These are phyloP conservation scores for Plantago elongata DNA, from an alignment of 257 asterid species.

Conservation along the genomic window DNA sequence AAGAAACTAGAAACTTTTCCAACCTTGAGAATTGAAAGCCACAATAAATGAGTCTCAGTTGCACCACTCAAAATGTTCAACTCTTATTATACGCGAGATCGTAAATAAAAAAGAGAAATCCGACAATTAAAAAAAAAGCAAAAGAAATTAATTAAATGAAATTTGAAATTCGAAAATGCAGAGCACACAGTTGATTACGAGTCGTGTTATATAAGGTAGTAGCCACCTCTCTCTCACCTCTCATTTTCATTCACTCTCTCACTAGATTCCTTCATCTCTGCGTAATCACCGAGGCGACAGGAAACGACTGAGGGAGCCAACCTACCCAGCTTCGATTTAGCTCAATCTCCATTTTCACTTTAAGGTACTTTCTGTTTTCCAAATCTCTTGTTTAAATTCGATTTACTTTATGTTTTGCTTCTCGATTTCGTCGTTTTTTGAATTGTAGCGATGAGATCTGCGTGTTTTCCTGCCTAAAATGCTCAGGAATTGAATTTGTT, in stretches of 20 bases:
- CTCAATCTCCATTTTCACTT: not conserved
- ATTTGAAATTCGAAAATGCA: constrained; percentile 2
- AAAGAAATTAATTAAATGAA: not conserved
- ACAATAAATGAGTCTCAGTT: too few relatives aligned
- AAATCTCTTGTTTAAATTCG: not conserved
- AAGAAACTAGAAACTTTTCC: too few relatives aligned
- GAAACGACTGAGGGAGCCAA: too few relatives aligned
- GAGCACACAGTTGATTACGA: too few relatives aligned
- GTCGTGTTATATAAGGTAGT: not conserved
- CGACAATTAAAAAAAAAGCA: not conserved
- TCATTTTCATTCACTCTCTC: not conserved
- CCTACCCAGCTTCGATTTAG: not conserved
- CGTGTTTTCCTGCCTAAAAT: not conserved
- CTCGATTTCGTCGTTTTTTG: not conserved
- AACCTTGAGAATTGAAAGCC: too few relatives aligned
- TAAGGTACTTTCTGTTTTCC: not conserved
- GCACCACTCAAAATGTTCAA: too few relatives aligned
- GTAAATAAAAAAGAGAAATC: too few relatives aligned
- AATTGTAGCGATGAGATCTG: not conserved
- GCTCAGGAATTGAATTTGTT: too few relatives aligned
- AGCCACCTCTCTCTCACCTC: not conserved
- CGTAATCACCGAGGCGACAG: too few relatives aligned
- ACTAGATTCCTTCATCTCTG: not conserved
- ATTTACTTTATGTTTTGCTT: not conserved
- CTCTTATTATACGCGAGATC: too few relatives aligned